Conservation (phyloP, 148 eudicot genomes). For the Mesembryanthemum crystallinum region DNA sequence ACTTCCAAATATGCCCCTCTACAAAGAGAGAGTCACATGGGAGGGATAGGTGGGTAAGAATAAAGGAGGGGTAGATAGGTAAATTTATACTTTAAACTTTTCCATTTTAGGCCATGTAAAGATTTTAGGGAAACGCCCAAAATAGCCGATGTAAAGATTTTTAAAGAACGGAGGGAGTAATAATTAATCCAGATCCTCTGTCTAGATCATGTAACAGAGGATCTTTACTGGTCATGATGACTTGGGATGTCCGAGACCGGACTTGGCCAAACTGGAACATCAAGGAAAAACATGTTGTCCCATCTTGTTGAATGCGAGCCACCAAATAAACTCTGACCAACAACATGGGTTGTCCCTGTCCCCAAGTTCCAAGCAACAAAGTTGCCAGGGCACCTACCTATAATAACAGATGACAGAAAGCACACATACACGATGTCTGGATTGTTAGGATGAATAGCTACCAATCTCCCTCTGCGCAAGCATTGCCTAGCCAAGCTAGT, state of each 20-base stretch:
- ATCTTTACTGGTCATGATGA: too few relatives aligned
- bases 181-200: too few relatives aligned
- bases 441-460: conserved; percentile 1
- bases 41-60: too few relatives aligned
- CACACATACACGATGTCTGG: not conserved
- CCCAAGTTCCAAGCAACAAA: not conserved
- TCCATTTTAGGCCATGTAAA: too few relatives aligned
- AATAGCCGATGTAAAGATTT: too few relatives aligned
- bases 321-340: not conserved
- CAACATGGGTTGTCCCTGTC: not conserved
- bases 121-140: too few relatives aligned
- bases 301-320: not conserved
- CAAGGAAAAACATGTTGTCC: not conserved
- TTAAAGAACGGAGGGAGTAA: too few relatives aligned
- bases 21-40: too few relatives aligned
- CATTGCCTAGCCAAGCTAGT: not conserved
- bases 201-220: too few relatives aligned
- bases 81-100: too few relatives aligned
- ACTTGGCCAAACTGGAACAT: not conserved
- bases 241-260: not conserved
- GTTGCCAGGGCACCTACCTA: not conserved
- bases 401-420: not conserved
- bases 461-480: not conserved
- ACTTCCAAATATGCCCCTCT: too few relatives aligned
- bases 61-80: too few relatives aligned